phyloP scores from a whole-genome alignment of 2,329 filamentous ascomycete species.

The Shiraia sp. region DNA sequence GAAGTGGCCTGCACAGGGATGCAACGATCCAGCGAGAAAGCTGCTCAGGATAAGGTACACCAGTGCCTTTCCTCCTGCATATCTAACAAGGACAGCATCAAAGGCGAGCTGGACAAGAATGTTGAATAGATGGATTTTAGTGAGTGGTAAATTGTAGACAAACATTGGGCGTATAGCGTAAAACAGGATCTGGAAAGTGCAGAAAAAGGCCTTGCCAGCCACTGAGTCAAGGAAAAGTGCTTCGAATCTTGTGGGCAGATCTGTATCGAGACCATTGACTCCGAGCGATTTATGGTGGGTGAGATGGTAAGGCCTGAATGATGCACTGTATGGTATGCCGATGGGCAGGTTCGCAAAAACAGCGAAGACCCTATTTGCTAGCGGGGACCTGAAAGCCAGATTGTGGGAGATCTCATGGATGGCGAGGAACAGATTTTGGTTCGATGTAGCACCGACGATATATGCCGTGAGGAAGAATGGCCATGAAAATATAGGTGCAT shows the following conservation, averaged over 20 bases:
- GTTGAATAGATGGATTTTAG: constrained; percentile 82
- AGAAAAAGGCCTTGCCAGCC: constrained; percentile 96
- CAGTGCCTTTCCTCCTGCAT: constrained; percentile 66
- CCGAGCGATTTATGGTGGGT: constrained; percentile 99
- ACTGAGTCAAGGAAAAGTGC: constrained; percentile 93
- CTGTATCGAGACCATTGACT: constrained; percentile 93
- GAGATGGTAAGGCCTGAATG: constrained; percentile 96
- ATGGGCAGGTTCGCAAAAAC: constrained; percentile 96
- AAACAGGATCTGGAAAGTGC: constrained; percentile 98
- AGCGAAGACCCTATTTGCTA: constrained; percentile 82
- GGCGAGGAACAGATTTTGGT: constrained; percentile 97
- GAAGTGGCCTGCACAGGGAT: constrained; percentile 95
- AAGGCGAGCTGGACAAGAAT: constrained; percentile 76
- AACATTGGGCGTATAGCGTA: constrained; percentile 96
- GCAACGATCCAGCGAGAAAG: constrained; percentile 90
- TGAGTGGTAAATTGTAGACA: constrained; percentile 87
- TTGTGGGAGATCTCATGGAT: constrained; percentile 99
- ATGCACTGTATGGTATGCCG: constrained; percentile 92
- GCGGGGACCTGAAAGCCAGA: constrained; percentile 80
- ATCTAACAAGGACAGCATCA: constrained; percentile 69
- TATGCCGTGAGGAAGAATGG: constrained; percentile 87
- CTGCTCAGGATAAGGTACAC: constrained; percentile 86
- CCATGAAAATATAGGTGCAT: constrained; percentile 80
- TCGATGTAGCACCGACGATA: constrained; percentile 88
- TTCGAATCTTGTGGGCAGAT: constrained; percentile 89